Evolutionary conservation across 23 red algal species (phyloP), one percentile per base, ranked within the genome.

Genomic region (Gracilaria gracilis): DNA sequence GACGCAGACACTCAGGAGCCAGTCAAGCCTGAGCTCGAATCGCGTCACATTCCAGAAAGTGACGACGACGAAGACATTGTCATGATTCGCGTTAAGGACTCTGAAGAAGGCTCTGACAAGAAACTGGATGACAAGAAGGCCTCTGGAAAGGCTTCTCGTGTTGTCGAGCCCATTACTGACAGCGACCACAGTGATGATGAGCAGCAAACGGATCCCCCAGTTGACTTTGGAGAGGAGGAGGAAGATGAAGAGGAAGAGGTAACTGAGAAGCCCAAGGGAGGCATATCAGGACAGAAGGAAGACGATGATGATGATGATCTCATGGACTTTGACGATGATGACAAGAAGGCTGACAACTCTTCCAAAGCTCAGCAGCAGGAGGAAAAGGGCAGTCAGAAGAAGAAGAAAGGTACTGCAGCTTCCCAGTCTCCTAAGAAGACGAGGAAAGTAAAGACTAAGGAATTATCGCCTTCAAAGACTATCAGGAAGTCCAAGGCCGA

Each of bases 1-100:
- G 84, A 87, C 49, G 62, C 84, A 27, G 84, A 87, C 50, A 87
- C 84, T 25, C 84, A 87, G 67, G 84, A 87, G 69, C 84, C 84
- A 27, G 65, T 87, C 33, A 82, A 82, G 29, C 20, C 79, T 34
- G 79, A 62, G 54, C 79, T 47, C 54, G 0, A 61, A 13, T 47
- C 58, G 14, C 66, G 23, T 47, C 27, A 76, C 13, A 42, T 59
- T 7, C 47, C 62, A 38, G 84, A 74, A 48, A 87, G 84, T 61
- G 84, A 87, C 84, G 67, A 51, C 48, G 67, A 51, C 48, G 84
- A 87, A 1, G 67, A 75, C 9, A 49, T 58, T 0, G 53, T 48
- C 20, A 72, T 87, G 67, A 51, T 51, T 32, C 72, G 40, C 23
- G 72, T 51, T 33, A 77, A 77, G 31, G 32, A 9, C 15, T 34